Evolutionary conservation across 129 eudicot genomes (phyloP).

Genomic region (Kitagawia praeruptora): DNA sequence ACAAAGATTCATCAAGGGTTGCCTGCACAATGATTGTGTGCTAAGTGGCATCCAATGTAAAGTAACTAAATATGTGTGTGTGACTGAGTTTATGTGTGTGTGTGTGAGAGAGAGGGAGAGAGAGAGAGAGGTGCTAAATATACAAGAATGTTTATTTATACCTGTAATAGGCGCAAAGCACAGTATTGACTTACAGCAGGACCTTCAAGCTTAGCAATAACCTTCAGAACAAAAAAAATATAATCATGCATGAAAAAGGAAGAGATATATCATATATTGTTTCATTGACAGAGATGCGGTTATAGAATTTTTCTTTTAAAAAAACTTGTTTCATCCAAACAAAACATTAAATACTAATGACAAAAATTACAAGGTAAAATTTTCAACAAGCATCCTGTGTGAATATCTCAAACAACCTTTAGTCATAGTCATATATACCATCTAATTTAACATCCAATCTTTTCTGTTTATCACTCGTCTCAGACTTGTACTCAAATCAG

Average conservation of each 20-base stretch:
- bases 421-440: too few relatives aligned
- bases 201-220: slow-evolving; percentile 95
- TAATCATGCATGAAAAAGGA: not conserved
- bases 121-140: not conserved
- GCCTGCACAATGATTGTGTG: slow-evolving; percentile 49
- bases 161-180: slow-evolving; percentile 95
- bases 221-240: slow-evolving; percentile 35
- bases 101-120: not conserved
- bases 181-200: slow-evolving; percentile 94
- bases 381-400: too few relatives aligned
- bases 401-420: not conserved
- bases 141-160: slow-evolving; percentile 6
- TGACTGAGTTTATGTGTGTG: too few relatives aligned
- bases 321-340: not conserved
- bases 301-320: not conserved
- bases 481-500: not conserved
- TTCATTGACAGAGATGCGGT: not conserved
- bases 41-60: not conserved
- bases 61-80: not conserved
- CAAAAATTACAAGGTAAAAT: too few relatives aligned
- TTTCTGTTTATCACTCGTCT: not conserved
- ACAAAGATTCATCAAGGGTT: slow-evolving; percentile 81
- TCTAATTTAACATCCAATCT: too few relatives aligned
- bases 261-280: not conserved
- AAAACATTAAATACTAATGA: not conserved